Evolutionary conservation across 2,329 filamentous ascomycete genomes (phyloP).

Genomic region (Fusarium sp.): DNA sequence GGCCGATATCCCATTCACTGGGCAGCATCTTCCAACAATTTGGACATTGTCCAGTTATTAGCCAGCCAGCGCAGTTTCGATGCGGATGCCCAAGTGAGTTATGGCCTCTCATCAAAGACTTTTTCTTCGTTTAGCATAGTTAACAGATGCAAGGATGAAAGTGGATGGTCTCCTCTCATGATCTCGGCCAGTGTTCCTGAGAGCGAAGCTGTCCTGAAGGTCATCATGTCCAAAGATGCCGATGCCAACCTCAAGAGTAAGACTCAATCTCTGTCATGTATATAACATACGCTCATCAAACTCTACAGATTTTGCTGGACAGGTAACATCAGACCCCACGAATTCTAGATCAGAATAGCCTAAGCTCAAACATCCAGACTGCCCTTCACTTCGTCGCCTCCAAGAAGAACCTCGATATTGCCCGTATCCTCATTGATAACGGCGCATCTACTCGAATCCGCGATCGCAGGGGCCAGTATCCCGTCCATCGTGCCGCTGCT

Average conservation of each 20-base stretch:
- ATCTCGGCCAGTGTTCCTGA: slow-evolving; percentile 82
- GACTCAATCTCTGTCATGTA: slow-evolving; percentile 11
- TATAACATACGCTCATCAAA: neutral
- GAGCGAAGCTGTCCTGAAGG: slow-evolving; percentile 72
- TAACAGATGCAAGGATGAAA: slow-evolving; percentile 68
- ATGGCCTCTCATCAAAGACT: neutral
- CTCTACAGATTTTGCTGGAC: slow-evolving; percentile 70
- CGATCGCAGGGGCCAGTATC: slow-evolving; percentile 88
- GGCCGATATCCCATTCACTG: slow-evolving; percentile 93
- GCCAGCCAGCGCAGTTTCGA: slow-evolving; percentile 80
- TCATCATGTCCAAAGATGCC: slow-evolving; percentile 76
- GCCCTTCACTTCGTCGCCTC: slow-evolving; percentile 92
- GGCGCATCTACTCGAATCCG: slow-evolving; percentile 83
- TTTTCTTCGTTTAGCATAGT: neutral
- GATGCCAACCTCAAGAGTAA: slow-evolving; percentile 79
- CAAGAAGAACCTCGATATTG: slow-evolving; percentile 86
- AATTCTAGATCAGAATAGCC: neutral
- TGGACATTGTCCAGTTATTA: slow-evolving; percentile 79
- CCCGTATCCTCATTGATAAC: slow-evolving; percentile 78
- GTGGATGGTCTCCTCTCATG: slow-evolving; percentile 87
- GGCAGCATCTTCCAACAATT: slow-evolving; percentile 86
- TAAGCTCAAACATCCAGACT: slow-evolving; percentile 63
- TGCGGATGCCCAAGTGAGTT: slow-evolving; percentile 77
- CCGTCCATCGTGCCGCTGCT: slow-evolving; percentile 91
- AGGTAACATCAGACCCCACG: slow-evolving; percentile 54